Conservation (phyloP, 2,329 filamentous ascomycete genomes). For the Apiospora marii region DNA sequence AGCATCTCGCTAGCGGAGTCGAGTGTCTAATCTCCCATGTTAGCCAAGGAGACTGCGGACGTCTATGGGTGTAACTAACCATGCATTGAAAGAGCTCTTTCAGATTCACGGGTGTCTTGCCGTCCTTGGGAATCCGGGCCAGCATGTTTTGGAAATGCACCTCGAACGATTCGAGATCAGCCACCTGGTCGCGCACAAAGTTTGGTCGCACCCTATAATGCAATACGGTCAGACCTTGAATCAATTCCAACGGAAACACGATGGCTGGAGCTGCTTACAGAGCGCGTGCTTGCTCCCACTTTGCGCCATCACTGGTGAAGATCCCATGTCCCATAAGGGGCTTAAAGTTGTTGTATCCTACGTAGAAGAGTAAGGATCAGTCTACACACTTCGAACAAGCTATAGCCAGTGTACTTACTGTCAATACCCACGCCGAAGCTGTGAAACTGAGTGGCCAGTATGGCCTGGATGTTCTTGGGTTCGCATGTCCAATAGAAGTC, state of each 20-base stretch:
- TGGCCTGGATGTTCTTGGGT: constrained; percentile 31
- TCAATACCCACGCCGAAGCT: constrained; percentile 53
- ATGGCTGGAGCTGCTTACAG: constrained; percentile 39
- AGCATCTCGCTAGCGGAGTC: constrained; percentile 26
- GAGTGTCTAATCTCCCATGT: not conserved
- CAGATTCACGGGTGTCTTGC: constrained; percentile 21
- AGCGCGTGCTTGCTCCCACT: constrained; percentile 60
- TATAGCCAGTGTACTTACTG: constrained; percentile 36
- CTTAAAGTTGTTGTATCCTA: constrained; percentile 39
- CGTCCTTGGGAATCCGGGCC: constrained; percentile 17
- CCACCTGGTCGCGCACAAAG: constrained; percentile 22
- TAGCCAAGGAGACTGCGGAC: too few species aligned
- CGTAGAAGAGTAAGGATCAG: not conserved
- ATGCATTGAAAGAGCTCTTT: constrained; percentile 25
- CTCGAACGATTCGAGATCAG: constrained; percentile 22
- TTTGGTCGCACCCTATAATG: constrained; percentile 12
- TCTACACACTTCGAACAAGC: constrained; percentile 42
- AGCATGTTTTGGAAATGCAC: constrained; percentile 25
- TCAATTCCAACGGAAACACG: not conserved
- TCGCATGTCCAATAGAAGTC: constrained; percentile 35
- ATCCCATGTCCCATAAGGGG: constrained; percentile 55
- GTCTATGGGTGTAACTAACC: not conserved
- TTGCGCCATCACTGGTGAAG: constrained; percentile 60
- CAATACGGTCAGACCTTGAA: not conserved
- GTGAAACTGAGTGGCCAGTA: constrained; percentile 42